These are phyloP conservation scores for Xylaria hypoxylon DNA, from an alignment of 2,329 filamentous ascomycete genomes.

Conservation along the genomic window DNA sequence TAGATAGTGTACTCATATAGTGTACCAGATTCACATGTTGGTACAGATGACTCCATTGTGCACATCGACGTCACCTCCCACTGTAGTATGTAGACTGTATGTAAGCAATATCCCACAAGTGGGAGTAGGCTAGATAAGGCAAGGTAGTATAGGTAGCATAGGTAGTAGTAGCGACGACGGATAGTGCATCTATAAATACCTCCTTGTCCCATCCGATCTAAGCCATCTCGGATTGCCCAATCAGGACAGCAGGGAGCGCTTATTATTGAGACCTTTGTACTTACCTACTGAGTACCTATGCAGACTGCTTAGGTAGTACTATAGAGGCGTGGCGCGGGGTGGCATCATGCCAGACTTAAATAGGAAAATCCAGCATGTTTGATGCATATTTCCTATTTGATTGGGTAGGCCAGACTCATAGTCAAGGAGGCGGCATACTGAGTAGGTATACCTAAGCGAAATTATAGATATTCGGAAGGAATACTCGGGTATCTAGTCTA, in stretches of 20 bases:
- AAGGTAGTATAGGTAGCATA: neutral
- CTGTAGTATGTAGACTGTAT: too few species aligned
- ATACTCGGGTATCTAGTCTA: neutral
- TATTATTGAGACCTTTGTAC: slow-evolving; percentile 39
- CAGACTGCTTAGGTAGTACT: too few species aligned
- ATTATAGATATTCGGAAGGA: slow-evolving; percentile 14
- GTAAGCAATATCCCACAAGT: slow-evolving; percentile 6
- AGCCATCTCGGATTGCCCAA: slow-evolving; percentile 44
- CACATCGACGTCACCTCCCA: slow-evolving; percentile 30
- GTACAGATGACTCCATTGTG: slow-evolving; percentile 8
- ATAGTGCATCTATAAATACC: slow-evolving; percentile 30
- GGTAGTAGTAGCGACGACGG: slow-evolving; percentile 2
- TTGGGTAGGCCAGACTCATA: slow-evolving; percentile 5
- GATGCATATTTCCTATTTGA: slow-evolving; percentile 11
- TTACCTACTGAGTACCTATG: too few species aligned
- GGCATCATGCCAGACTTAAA: slow-evolving; percentile 32
- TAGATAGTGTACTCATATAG: too few species aligned
- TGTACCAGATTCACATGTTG: slow-evolving; percentile 6
- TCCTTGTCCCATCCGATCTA: slow-evolving; percentile 1
- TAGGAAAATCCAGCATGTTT: slow-evolving; percentile 25
- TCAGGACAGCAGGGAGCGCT: slow-evolving; percentile 41
- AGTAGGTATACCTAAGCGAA: slow-evolving; percentile 25
- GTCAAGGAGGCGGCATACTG: slow-evolving; percentile 6
- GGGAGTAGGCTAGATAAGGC: neutral
- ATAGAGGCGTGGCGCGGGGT: slow-evolving; percentile 35